Evolutionary conservation across 2,329 filamentous ascomycete genomes (phyloP), one percentile per base, ranked within the genome.

Genomic region (Epichloe hybrida): DNA sequence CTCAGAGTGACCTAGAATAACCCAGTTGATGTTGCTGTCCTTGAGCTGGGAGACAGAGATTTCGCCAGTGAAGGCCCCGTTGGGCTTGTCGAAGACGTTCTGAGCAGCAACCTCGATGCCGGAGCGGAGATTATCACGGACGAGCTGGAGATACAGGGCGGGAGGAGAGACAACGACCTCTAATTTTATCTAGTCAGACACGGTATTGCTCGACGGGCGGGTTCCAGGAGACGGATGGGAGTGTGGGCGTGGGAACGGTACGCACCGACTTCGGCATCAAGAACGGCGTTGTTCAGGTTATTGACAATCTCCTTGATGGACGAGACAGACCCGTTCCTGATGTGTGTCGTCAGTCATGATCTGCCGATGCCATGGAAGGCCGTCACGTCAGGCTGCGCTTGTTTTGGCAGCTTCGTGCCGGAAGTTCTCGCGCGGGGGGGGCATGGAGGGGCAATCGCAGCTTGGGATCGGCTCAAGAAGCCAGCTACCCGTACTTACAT

Each of bases 21-120:
- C 79, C 93, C 93, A 98, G 65, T 81, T 81, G 71, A 97, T 86
- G 66, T 81, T 81, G 72, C 77, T 82, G 72, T 97, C 93, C 72
- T 86, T 84, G 64, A 98, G 83, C 76, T 97, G 93, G 55, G 83
- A 75, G 57, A 90, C 90, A 58, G 85, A 90, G 74, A 96, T 93
- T 76, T 98, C 93, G 64, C 93, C 93, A 37, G 93, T 98, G 78
- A 86, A 97, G 62, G 93, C 93, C 62, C 93, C 93, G 70, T 93
- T 89, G 68, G 89, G 88, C 80, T 91, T 91, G 78, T 97, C 87
- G 72, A 81, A 97, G 70, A 97, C 88, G 73, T 98, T 98, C 76
- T 98, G 93, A 52, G 93, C 84, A 52, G 91, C 86, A 56, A 98
- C 86, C 65, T 87, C 85, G 66, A 98, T 76, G 58, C 83, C 81